phyloP scores from a whole-genome alignment of 2,329 filamentous ascomycete species.

The Aspergillus neotritici region DNA sequence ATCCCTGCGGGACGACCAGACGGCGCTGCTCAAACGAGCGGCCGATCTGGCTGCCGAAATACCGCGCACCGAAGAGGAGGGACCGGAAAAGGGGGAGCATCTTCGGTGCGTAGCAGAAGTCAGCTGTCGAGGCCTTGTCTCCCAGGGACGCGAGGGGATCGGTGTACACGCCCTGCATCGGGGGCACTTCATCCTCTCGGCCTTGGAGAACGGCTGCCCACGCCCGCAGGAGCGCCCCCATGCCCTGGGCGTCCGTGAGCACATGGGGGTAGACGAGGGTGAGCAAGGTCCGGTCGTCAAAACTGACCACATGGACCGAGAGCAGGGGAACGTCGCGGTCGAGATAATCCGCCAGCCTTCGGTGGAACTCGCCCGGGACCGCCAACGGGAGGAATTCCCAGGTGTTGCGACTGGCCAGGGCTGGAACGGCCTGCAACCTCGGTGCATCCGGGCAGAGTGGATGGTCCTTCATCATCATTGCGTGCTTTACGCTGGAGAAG shows the following conservation, averaged over 20 bases:
- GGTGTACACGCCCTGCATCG: too few relatives aligned
- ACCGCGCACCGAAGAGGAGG: too few relatives aligned
- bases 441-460: neutral
- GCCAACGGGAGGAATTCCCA: neutral
- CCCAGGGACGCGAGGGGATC: too few relatives aligned
- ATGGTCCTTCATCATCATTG: neutral
- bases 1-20: too few relatives aligned
- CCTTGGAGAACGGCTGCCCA: neutral
- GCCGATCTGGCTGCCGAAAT: too few relatives aligned
- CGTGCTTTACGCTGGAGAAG: neutral
- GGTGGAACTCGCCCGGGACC: neutral
- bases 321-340: neutral
- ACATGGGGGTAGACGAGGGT: neutral
- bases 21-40: too few relatives aligned
- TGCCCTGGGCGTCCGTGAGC: conserved; percentile 1
- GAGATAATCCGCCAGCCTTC: neutral
- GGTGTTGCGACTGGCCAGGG: neutral
- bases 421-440: neutral
- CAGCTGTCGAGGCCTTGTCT: too few relatives aligned
- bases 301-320: neutral
- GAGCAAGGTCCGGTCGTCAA: conserved; percentile 1
- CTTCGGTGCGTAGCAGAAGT: too few relatives aligned
- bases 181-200: neutral
- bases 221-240: neutral
- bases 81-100: too few relatives aligned